These are phyloP conservation scores for Solanum sparsipilum DNA, from an alignment of 257 asterid genomes.

Conservation along the genomic window DNA sequence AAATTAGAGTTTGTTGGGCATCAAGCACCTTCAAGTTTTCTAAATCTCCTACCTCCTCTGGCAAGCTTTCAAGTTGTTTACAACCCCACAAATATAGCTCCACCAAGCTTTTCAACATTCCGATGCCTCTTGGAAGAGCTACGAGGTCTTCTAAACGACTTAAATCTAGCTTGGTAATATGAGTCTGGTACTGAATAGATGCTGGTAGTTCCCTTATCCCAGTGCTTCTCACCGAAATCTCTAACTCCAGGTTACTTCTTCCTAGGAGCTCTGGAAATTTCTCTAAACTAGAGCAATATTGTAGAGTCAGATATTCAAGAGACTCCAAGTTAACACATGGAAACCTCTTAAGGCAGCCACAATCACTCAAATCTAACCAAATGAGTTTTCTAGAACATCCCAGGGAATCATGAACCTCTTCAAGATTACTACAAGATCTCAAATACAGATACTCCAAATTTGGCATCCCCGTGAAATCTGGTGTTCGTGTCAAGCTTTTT, in stretches of 20 bases:
- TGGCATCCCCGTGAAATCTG: no score
- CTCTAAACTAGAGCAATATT: not conserved
- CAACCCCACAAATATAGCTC: not conserved
- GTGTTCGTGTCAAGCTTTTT: not conserved
- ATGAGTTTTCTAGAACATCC: not conserved
- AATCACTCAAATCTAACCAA: not conserved
- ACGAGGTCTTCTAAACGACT: no score
- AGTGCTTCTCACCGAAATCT: not conserved
- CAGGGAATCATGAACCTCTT: no score
- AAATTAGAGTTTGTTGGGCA: not conserved
- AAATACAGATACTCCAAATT: no score
- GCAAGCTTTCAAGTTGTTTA: not conserved
- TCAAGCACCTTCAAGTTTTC: not conserved
- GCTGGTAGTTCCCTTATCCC: not conserved
- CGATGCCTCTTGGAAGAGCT: not conserved
- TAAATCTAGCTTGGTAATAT: not conserved
- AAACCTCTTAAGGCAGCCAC: not conserved
- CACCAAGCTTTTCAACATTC: not conserved
- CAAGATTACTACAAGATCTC: no score
- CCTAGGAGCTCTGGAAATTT: not conserved
- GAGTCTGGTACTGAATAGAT: not conserved
- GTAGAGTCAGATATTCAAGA: not conserved
- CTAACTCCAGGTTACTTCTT: not conserved
- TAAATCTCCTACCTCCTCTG: not conserved
- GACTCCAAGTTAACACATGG: not conserved